Evolutionary conservation across 768 basidiomycete genomes (phyloP).

Genomic region (Serendipita vermifera): DNA sequence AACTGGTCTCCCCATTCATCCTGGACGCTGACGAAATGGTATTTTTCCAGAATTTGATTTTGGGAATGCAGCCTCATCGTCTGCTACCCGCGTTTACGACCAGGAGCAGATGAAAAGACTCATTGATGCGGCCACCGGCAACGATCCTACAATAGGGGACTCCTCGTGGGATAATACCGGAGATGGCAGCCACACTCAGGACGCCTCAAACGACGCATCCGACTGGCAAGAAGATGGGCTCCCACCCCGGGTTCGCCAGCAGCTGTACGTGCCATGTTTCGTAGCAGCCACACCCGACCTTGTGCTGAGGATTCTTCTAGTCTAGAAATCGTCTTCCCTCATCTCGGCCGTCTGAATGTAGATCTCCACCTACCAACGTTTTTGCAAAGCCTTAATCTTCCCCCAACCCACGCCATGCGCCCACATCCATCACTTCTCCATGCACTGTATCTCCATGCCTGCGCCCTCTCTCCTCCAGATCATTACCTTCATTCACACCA

Average conservation of each 20-base stretch:
- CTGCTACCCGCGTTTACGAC: too few species aligned
- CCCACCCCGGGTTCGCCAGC: slow-evolving; percentile 13
- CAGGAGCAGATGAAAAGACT: too few species aligned
- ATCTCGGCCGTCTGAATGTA: slow-evolving; percentile 49
- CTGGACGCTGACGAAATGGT: too few species aligned
- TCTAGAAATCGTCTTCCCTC: slow-evolving; percentile 53
- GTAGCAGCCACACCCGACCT: too few species aligned
- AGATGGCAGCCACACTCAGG: too few species aligned
- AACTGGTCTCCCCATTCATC: too few species aligned
- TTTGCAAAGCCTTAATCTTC: slow-evolving; percentile 41
- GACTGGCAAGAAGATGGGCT: slow-evolving; percentile 14
- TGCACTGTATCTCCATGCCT: slow-evolving; percentile 72
- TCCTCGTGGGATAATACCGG: too few species aligned
- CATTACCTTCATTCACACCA: slow-evolving; percentile 55
- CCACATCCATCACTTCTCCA: slow-evolving; percentile 65
- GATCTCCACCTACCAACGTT: slow-evolving; percentile 58
- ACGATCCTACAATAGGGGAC: too few species aligned
- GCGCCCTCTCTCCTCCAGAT: slow-evolving; percentile 56
- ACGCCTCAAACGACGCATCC: too few species aligned
- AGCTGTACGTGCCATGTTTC: slow-evolving; percentile 14
- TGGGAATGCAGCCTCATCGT: too few species aligned
- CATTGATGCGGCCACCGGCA: too few species aligned
- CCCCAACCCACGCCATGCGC: slow-evolving; percentile 37
- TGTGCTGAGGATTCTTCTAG: slow-evolving; percentile 24
- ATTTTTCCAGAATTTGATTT: too few species aligned